Evolutionary conservation across 176 grass and related monocot species (phyloP).

Genomic region (Eragrostis curvula): DNA sequence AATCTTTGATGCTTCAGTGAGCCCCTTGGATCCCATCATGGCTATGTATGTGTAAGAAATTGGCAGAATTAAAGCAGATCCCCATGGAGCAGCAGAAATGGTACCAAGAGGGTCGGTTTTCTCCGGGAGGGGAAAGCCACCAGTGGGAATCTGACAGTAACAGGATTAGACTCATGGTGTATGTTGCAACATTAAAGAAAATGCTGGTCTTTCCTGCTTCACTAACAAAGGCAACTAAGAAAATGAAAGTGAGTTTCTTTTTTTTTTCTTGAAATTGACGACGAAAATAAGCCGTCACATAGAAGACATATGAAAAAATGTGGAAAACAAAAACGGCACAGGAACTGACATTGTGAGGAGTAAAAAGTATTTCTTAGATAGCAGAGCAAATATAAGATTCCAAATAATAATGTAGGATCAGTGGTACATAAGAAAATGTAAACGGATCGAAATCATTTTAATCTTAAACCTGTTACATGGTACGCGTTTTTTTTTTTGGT

Average conservation of each 20-base stretch:
- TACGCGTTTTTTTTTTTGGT: too few relatives aligned
- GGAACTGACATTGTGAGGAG: not conserved
- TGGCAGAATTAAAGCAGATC: slow-evolving; percentile 97
- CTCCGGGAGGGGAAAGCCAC: slow-evolving; percentile 88
- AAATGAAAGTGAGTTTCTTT: slow-evolving; percentile 1
- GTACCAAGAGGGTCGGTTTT: slow-evolving; percentile 87
- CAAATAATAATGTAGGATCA: not conserved
- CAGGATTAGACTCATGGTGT: slow-evolving; percentile 11
- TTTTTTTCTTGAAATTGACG: too few relatives aligned
- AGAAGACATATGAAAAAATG: not conserved
- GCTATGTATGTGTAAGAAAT: slow-evolving; percentile 99
- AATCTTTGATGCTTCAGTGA: slow-evolving; percentile 98
- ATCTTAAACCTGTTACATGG: not conserved
- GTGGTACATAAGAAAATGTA: slow-evolving; percentile 20
- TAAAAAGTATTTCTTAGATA: not conserved
- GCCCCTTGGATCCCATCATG: slow-evolving; percentile 95
- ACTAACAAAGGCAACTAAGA: not conserved
- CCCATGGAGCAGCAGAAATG: slow-evolving; percentile 97
- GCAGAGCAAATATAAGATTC: slow-evolving; percentile 2
- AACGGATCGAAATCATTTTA: not conserved
- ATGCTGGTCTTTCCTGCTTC: slow-evolving; percentile 12
- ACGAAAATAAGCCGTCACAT: not conserved
- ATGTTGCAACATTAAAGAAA: slow-evolving; percentile 24
- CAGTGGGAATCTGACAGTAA: slow-evolving; percentile 71
- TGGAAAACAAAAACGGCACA: not conserved